Evolutionary conservation across 768 basidiomycete genomes (phyloP).

Genomic region (Podaxis rugospora): DNA sequence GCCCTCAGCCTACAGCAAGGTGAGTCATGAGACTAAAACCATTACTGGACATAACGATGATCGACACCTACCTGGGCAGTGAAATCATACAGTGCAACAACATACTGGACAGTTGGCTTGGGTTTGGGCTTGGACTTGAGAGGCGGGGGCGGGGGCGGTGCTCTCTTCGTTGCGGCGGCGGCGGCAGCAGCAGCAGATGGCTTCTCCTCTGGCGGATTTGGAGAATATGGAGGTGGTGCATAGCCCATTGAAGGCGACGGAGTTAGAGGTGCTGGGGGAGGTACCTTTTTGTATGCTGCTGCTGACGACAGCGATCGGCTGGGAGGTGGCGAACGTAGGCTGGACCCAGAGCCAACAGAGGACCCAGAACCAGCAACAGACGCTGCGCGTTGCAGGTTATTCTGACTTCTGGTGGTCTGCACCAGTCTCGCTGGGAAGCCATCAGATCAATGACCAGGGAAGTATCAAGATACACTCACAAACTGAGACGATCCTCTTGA

Average conservation of each 20-base stretch:
- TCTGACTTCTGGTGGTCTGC: constrained; percentile 36
- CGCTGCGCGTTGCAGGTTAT: constrained; percentile 26
- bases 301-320: constrained; percentile 26
- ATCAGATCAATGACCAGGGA: background rate
- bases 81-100: constrained; percentile 94
- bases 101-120: constrained; percentile 61
- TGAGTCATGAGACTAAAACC: background rate
- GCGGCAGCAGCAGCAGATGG: constrained; percentile 16
- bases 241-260: constrained; percentile 18
- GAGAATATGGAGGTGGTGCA: constrained; percentile 32
- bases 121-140: constrained; percentile 84
- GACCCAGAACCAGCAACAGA: constrained; percentile 30
- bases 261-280: constrained; percentile 49
- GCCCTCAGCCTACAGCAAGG: constrained; percentile 64
- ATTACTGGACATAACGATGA: background rate
- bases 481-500: constrained; percentile 80
- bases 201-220: constrained; percentile 15
- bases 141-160: constrained; percentile 90
- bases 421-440: constrained; percentile 57
- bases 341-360: constrained; percentile 26
- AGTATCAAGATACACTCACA: constrained; percentile 45
- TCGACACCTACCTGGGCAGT: constrained; percentile 63
- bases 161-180: constrained; percentile 56
- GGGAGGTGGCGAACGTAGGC: constrained; percentile 38
- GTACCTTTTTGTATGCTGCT: constrained; percentile 39